Conservation (phyloP, 2,329 filamentous ascomycete genomes). For the Lecanicillium sp. region DNA sequence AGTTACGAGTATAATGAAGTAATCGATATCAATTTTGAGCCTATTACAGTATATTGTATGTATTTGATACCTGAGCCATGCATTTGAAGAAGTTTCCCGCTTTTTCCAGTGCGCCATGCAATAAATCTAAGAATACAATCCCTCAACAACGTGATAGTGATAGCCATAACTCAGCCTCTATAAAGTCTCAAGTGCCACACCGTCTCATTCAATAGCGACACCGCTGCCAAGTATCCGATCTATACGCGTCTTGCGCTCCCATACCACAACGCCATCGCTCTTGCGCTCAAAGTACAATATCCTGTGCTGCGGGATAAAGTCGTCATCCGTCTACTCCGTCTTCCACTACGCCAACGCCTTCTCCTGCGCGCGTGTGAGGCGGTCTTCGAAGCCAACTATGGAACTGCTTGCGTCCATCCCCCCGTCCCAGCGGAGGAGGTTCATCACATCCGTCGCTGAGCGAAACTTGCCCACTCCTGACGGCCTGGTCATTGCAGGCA, state of each 20-base stretch:
- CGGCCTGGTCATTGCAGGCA: slow-evolving; percentile 16
- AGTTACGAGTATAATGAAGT: not conserved
- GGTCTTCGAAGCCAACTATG: slow-evolving; percentile 53
- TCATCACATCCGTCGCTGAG: slow-evolving; percentile 49
- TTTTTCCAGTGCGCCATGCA: too few relatives aligned
- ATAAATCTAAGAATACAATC: too few relatives aligned
- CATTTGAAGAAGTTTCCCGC: not conserved
- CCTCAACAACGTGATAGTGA: too few relatives aligned
- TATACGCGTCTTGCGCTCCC: slow-evolving; percentile 45
- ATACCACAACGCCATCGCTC: slow-evolving; percentile 42
- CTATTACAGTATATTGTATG: not conserved
- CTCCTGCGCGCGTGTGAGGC: slow-evolving; percentile 47
- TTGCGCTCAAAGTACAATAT: slow-evolving; percentile 52
- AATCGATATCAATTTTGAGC: not conserved
- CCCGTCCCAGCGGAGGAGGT: slow-evolving; percentile 52
- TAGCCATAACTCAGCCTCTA: too few relatives aligned
- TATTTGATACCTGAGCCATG: too few relatives aligned
- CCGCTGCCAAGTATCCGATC: slow-evolving; percentile 51
- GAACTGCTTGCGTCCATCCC: slow-evolving; percentile 42
- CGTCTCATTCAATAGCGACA: slow-evolving; percentile 11
- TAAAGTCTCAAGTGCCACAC: too few relatives aligned
- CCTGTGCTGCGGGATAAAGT: slow-evolving; percentile 58
- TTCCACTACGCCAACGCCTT: slow-evolving; percentile 49
- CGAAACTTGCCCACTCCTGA: slow-evolving; percentile 39
- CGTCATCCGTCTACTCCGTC: slow-evolving; percentile 53